A percentile compares a stretch with the other conserved stretches of the same genome.
Conservation (phyloP, 2,329 filamentous ascomycete species). For the Zalaria sp. region DNA sequence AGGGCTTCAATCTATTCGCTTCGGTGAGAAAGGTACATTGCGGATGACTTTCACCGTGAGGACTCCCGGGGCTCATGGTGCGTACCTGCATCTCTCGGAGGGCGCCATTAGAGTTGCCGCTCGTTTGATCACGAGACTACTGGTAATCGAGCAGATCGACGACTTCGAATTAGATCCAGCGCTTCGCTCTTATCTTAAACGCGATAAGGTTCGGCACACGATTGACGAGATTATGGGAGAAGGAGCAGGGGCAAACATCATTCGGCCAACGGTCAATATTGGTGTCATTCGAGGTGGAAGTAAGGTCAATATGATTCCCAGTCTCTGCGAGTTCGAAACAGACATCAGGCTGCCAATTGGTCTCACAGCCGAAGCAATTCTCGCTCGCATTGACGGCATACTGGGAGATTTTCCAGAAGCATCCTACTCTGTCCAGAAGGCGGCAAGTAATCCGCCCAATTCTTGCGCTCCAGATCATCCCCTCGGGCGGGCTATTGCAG, state of each 20-base stretch:
- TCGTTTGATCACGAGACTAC: slow-evolving; percentile 15
- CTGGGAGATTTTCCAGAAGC: slow-evolving; percentile 16
- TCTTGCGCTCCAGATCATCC: slow-evolving; percentile 19
- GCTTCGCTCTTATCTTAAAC: slow-evolving; percentile 16
- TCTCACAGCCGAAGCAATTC: slow-evolving; percentile 15
- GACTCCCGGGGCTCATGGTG: slow-evolving; percentile 23
- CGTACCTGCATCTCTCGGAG: slow-evolving; percentile 24
- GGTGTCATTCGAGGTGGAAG: slow-evolving; percentile 26
- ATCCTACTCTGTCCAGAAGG: slow-evolving; percentile 16
- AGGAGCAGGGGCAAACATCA: slow-evolving; percentile 19
- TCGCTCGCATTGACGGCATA: slow-evolving; percentile 14
- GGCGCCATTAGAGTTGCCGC: slow-evolving; percentile 23
- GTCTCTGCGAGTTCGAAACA: slow-evolving; percentile 22
- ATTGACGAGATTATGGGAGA: slow-evolving; percentile 23
- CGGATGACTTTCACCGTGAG: slow-evolving; percentile 22
- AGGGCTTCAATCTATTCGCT: slow-evolving; percentile 24
- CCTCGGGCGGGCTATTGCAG: slow-evolving; percentile 15
- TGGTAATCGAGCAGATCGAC: slow-evolving; percentile 16
- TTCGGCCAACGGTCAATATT: slow-evolving; percentile 25
- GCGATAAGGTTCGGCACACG: slow-evolving; percentile 15
- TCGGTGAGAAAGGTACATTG: slow-evolving; percentile 29
- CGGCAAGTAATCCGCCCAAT: slow-evolving; percentile 20
- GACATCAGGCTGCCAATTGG: slow-evolving; percentile 28
- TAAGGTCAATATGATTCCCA: slow-evolving; percentile 30
- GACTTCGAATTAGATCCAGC: slow-evolving; percentile 13